phyloP scores from a whole-genome alignment of 352 stramenopile species.

The Phytophthora cajani region DNA sequence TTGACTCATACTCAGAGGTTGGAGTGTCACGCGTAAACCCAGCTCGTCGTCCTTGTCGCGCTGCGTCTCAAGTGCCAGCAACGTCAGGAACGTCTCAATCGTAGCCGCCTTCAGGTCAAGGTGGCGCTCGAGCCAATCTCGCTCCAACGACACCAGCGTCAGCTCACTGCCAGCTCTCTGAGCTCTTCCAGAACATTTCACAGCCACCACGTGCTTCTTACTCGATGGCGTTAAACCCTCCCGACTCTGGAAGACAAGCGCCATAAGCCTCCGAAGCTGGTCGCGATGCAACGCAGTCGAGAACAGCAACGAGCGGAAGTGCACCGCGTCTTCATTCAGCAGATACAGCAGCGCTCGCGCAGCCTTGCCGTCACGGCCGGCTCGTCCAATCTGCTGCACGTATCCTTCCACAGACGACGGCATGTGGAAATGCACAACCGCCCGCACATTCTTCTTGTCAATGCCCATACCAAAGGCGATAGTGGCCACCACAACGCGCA shows the following conservation, averaged over 20 bases:
- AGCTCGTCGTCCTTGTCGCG: constrained; percentile 17
- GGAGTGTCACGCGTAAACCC: constrained; percentile 38
- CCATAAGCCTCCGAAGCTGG: constrained; percentile 58
- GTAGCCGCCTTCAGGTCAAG: constrained; percentile 79
- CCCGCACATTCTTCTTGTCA: constrained; percentile 97
- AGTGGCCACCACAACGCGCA: constrained; percentile 95
- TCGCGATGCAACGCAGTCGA: constrained; percentile 66
- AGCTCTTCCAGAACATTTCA: constrained; percentile 20
- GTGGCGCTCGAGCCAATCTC: constrained; percentile 64
- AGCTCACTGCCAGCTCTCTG: constrained; percentile 21
- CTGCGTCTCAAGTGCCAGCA: constrained; percentile 51
- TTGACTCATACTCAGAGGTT: constrained; percentile 58
- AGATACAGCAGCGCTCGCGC: constrained; percentile 74
- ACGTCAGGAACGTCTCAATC: constrained; percentile 82
- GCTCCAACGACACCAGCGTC: constrained; percentile 52
- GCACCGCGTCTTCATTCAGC: constrained; percentile 64
- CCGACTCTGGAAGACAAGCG: constrained; percentile 44
- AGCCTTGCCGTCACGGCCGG: constrained; percentile 93
- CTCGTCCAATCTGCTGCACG: constrained; percentile 97
- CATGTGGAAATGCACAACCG: constrained; percentile 98
- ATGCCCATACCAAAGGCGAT: constrained; percentile 99
- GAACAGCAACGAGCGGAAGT: constrained; percentile 78
- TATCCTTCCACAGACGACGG: constrained; percentile 98
- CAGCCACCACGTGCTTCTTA: constrained; percentile 35
- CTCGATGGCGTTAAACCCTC: background rate